A percentile compares a stretch with the other conserved stretches of the same genome.
Conservation (phyloP, 2,329 filamentous ascomycete genomes). For the Mycosphaerelloides madeirae region DNA sequence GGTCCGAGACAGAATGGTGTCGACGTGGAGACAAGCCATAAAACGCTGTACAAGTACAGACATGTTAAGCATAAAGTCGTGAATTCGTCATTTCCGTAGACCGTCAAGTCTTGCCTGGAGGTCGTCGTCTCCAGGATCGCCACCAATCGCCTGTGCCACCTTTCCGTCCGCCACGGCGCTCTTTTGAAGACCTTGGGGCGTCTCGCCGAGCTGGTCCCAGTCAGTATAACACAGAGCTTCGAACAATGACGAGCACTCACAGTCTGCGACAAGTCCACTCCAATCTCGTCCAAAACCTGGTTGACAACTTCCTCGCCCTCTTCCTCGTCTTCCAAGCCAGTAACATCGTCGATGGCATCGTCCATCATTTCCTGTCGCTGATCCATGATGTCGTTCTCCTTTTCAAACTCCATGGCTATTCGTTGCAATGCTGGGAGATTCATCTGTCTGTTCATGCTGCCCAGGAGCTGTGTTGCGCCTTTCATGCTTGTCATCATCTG, state of each 20-base stretch:
- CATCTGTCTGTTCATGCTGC: constrained; percentile 97
- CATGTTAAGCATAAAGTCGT: not conserved
- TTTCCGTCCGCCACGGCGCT: constrained; percentile 66
- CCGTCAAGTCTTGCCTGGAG: constrained; percentile 91
- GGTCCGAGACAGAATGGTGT: too few species aligned
- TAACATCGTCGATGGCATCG: constrained; percentile 95
- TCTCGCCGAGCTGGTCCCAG: constrained; percentile 72
- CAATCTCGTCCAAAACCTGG: constrained; percentile 94
- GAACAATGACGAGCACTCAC: constrained; percentile 53
- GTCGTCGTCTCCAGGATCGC: constrained; percentile 68
- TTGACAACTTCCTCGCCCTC: constrained; percentile 97
- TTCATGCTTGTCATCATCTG: constrained; percentile 99
- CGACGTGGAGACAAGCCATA: too few species aligned
- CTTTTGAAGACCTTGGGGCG: constrained; percentile 76
- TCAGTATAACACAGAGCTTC: constrained; percentile 8
- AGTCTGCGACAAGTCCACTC: constrained; percentile 82
- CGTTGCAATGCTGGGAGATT: constrained; percentile 91
- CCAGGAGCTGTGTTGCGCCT: constrained; percentile 84
- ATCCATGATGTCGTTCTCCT: constrained; percentile 99
- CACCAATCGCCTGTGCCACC: constrained; percentile 82
- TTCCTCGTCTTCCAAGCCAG: constrained; percentile 84
- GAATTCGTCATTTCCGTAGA: constrained; percentile 43
- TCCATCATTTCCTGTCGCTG: constrained; percentile 99
- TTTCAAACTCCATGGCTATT: constrained; percentile 98
- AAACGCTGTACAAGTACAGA: too few species aligned